Evolutionary conservation across 495 filamentous ascomycete genomes (phyloP).

Genomic region (Hypoxylon cercidicola): DNA sequence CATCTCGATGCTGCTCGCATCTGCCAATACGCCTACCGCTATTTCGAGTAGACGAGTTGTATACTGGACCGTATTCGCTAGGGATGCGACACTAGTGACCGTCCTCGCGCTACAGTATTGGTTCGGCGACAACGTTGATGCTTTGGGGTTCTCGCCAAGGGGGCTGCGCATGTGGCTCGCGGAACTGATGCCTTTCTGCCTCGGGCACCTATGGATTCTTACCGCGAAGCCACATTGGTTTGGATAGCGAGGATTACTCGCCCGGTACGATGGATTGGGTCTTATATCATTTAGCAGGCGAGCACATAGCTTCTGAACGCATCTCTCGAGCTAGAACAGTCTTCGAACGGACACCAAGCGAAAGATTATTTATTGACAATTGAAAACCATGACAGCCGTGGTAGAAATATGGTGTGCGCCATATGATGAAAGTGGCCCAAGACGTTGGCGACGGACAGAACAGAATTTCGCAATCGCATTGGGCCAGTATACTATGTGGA

Average conservation of each 20-base stretch:
- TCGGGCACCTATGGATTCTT: conserved; percentile 34
- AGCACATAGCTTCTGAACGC: too few species aligned
- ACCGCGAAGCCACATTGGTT: conserved; percentile 28
- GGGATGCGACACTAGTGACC: conserved; percentile 25
- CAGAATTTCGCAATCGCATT: not conserved
- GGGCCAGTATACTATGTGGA: not conserved
- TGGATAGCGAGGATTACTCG: not conserved
- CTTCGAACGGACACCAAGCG: too few species aligned
- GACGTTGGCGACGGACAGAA: not conserved
- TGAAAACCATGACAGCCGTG: not conserved
- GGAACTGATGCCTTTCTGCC: conserved; percentile 31
- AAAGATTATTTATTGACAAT: too few species aligned
- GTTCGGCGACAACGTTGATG: conserved; percentile 23
- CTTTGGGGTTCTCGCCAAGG: conserved; percentile 20
- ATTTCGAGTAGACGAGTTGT: conserved; percentile 22
- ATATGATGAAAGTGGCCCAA: not conserved
- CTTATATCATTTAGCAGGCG: too few species aligned
- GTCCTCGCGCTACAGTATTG: conserved; percentile 24
- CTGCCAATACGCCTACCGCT: conserved; percentile 17
- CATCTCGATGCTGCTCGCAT: conserved; percentile 36
- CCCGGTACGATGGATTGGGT: too few species aligned
- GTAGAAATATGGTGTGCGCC: not conserved
- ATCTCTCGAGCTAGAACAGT: too few species aligned
- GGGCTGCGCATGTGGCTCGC: conserved; percentile 25
- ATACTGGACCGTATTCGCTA: conserved; percentile 33